phyloP scores from a whole-genome alignment of 2,329 filamentous ascomycete genomes.

The Coleophoma crateriformis region DNA sequence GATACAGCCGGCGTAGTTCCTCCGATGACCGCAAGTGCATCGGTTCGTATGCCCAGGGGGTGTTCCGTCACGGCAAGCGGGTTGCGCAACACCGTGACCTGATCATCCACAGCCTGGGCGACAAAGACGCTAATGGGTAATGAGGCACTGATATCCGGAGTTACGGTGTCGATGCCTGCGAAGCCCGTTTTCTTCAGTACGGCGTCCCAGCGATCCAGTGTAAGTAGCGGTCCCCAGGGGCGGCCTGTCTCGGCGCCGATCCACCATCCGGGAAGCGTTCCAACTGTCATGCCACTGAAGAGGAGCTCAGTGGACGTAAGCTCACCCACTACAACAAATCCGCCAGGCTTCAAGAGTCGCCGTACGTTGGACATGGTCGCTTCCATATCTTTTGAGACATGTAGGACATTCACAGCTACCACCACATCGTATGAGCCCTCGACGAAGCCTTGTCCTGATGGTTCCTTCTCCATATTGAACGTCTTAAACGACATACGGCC shows the following conservation, averaged over 20 bases:
- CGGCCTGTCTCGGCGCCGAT: constrained; percentile 4
- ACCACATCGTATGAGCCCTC: constrained; percentile 29
- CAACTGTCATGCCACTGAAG: constrained; percentile 1
- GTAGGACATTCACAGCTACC: constrained; percentile 31
- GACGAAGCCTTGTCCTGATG: constrained; percentile 24
- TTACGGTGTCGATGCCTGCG: constrained; percentile 21
- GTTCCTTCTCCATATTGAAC: constrained; percentile 25
- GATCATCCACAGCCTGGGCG: constrained; percentile 28
- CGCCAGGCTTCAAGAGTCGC: constrained; percentile 34
- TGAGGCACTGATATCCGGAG: constrained; percentile 3
- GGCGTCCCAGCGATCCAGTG: background rate
- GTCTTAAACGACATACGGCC: constrained; percentile 20
- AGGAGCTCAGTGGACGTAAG: background rate
- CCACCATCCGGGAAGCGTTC: constrained; percentile 8
- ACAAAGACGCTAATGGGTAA: constrained; percentile 20
- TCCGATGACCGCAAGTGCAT: constrained; percentile 12
- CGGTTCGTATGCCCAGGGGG: background rate
- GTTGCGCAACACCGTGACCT: constrained; percentile 19
- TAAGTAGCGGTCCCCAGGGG: constrained; percentile 4
- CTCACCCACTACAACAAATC: constrained; percentile 27
- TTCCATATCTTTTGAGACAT: constrained; percentile 26
- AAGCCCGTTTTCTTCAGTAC: constrained; percentile 19
- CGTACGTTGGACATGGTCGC: constrained; percentile 26
- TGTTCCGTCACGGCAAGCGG: constrained; percentile 13
- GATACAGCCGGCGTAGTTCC: constrained; percentile 9